Evolutionary conservation across 345 rosid species (phyloP).

Genomic region (Anastatica hierochuntica): DNA sequence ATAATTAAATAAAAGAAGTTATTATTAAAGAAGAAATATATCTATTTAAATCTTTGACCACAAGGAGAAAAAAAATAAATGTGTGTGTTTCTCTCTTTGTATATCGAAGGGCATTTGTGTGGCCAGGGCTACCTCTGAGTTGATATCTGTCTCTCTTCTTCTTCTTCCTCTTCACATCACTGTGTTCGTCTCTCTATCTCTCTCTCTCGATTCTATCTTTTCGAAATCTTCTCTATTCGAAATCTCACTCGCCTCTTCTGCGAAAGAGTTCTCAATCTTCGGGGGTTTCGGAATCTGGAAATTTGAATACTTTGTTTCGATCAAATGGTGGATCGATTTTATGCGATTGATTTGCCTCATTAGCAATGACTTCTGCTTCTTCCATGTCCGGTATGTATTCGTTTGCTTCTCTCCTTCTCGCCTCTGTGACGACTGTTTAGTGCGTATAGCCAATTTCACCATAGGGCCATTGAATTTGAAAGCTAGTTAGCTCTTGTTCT

Average conservation of each 20-base stretch:
- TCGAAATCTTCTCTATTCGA: slow-evolving; percentile 30
- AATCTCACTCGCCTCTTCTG: background rate
- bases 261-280: background rate
- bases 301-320: slow-evolving; percentile 1
- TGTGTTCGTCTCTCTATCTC: slow-evolving; percentile 3
- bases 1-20: too few species aligned
- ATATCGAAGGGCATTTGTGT: slow-evolving; percentile 26
- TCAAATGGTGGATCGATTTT: slow-evolving; percentile 38
- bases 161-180: slow-evolving; percentile 19
- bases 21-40: too few species aligned
- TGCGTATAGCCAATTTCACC: background rate
- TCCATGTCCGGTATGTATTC: slow-evolving; percentile 56
- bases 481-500: too few species aligned
- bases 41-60: background rate
- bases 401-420: background rate
- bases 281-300: slow-evolving; percentile 25
- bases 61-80: background rate
- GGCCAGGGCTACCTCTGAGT: slow-evolving; percentile 23
- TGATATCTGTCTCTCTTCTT: slow-evolving; percentile 23
- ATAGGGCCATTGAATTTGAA: background rate
- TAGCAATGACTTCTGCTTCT: slow-evolving; percentile 75
- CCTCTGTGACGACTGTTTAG: background rate
- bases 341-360: slow-evolving; percentile 38
- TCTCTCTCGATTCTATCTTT: slow-evolving; percentile 61
- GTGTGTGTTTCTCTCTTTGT: background rate